Evolutionary conservation across 176 grass and related monocot genomes (phyloP), one percentile per base, ranked within the genome.

Genomic region (Phragmites australis): DNA sequence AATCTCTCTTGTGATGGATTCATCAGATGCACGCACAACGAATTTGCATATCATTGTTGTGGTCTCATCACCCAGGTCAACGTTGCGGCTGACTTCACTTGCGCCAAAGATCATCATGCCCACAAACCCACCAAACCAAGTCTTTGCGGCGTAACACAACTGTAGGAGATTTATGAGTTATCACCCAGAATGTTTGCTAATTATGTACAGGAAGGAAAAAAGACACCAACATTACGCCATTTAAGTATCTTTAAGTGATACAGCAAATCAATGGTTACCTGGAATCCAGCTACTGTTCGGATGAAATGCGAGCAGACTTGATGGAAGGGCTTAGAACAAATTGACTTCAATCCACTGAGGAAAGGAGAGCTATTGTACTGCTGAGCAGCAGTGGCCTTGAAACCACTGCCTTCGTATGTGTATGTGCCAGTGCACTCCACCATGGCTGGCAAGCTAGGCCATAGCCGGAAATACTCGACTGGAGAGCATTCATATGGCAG

Each of bases 31-130:
- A 1, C 96, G 86, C 42, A 99, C 70, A 5, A 93, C 92, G 11
- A 99, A 99, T 73, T 99, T 99, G 81, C 96, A 99, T 52, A 99
- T 95, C 96, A 99, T 99, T 15, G 92, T 95, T 26, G 96, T 99
- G 22, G 96, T 95, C 84, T 95, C 96, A 18, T 99, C 96, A 39
- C 96, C 96, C 44, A 95, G 84, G 71, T 99, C 96, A 7, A 99
- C 92, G 22, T 99, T 99, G 82, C 92, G 73, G 67, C 92, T 95
- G 52, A 99, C 96, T 89, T 99, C 96, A 32, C 96, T 99, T 59
- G 92, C 91, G 13, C 96, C 96, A 60, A 99, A 99, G 37, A 99
- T 93, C 96, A 99, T 99, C 92, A 99, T 92, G 45, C 96, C 92
- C 63, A 99, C 92, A 75, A 99, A 99, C 32, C 96, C 92, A 41